Evolutionary conservation across 1,284 basidiomycete genomes (phyloP), one percentile per base, ranked within the genome.

Genomic region (Cryptococcus wingfieldii): DNA sequence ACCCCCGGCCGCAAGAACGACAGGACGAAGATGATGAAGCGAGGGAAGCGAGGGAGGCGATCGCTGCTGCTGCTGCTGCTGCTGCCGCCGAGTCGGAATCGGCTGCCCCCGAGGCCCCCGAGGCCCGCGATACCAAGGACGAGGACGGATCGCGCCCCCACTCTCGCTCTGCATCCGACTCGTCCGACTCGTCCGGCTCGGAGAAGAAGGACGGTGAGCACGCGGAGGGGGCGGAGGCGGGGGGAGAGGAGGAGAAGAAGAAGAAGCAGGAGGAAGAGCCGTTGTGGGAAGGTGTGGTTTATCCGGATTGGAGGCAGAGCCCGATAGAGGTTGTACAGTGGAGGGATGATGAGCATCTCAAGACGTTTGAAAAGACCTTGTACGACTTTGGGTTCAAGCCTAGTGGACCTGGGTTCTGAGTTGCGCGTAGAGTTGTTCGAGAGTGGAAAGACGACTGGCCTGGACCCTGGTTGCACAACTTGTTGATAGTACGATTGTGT

Each of bases 241-340:
- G n/a, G 3, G 58, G 43, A 19, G 37, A 47, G 38, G 27, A 49
- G 2, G 58, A 54, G n/a, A 55, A 62, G 19, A 25, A 38, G 23
- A 2, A 23, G 23, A 23, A 23, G 23, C 19, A 23, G 23, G 23
- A 23, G 3, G 23, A 23, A 3, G 23, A 23, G 23, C 23, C 23
- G 23, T 23, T 23, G 43, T 47, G 38, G 16, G 60, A 54, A 19
- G 54, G 55, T 5, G 49, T 58, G 10, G 54, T 60, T 16, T 50
- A 63, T 14, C 60, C 64, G 1, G 61, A 66, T 49, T 53, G 54
- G 74, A 58, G 54, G n/a, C 43, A 65, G 25, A 66, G 62, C 50
- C 76, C 75, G 5, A 54, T 74, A 34, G 73, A 78, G 69, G 56
- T 77, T 5, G 67, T 70, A 4, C 59, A 66, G 34, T 79, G 77